phyloP scores from a whole-genome alignment of 1,284 basidiomycete genomes.

The Naganishia liquefaciens region DNA sequence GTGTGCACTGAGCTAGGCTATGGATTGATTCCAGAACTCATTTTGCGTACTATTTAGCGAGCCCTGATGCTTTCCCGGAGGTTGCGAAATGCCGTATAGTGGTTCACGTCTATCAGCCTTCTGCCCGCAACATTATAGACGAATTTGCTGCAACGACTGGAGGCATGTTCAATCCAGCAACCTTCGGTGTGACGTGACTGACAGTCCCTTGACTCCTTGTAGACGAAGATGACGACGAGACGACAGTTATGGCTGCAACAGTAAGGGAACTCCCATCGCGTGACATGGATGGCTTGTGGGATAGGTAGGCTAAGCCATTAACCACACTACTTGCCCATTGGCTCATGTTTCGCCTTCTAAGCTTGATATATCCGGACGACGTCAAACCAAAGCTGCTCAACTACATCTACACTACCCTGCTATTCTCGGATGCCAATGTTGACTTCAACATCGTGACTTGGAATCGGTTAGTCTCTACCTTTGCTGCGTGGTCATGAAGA shows the following conservation, averaged over 20 bases:
- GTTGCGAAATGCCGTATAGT: constrained; percentile 58
- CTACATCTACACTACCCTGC: constrained; percentile 89
- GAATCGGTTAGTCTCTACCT: constrained; percentile 65
- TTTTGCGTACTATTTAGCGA: constrained; percentile 51
- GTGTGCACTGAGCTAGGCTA: constrained; percentile 34
- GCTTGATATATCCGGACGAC: constrained; percentile 83
- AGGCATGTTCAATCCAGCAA: constrained; percentile 43
- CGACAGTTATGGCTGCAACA: constrained; percentile 78
- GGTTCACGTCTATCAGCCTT: constrained; percentile 84
- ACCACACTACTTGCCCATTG: background rate
- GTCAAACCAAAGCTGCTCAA: constrained; percentile 85
- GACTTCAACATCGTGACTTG: constrained; percentile 91
- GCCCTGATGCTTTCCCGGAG: constrained; percentile 32
- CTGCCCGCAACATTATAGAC: constrained; percentile 68
- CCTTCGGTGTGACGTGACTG: background rate
- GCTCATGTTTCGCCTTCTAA: constrained; percentile 43
- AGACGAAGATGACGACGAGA: constrained; percentile 65
- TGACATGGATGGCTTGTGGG: constrained; percentile 84
- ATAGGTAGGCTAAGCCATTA: constrained; percentile 51
- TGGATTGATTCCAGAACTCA: background rate
- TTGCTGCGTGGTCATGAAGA: too few species aligned
- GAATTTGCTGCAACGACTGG: constrained; percentile 66
- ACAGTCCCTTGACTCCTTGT: background rate
- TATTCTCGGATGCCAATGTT: constrained; percentile 83
- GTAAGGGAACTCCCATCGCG: constrained; percentile 80